Conservation (phyloP, 1,284 basidiomycete genomes). For the Anthracocystis setariae region DNA sequence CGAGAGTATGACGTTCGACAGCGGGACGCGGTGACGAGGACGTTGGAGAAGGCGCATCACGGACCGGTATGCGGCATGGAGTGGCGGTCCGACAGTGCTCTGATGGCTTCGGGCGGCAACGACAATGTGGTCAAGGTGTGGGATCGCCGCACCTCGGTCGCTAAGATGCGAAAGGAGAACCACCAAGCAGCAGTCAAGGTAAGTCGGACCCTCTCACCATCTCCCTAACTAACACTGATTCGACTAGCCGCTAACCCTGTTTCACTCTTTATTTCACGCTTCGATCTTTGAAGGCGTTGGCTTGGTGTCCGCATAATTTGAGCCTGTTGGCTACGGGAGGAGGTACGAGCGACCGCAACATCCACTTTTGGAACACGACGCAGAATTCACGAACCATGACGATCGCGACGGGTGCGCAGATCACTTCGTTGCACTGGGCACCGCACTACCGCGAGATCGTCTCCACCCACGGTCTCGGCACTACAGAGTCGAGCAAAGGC, state of each 20-base stretch:
- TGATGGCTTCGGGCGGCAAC: conserved; percentile 92
- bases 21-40: conserved; percentile 56
- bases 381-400: conserved; percentile 61
- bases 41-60: conserved; percentile 60
- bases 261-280: neutral
- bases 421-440: conserved; percentile 90
- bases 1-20: conserved; percentile 65
- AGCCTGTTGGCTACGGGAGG: conserved; percentile 92
- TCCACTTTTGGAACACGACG: conserved; percentile 81
- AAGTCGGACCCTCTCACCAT: neutral
- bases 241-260: neutral
- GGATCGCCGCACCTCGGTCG: conserved; percentile 86
- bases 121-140: conserved; percentile 96
- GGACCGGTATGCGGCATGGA: conserved; percentile 64
- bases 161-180: conserved; percentile 86
- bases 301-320: conserved; percentile 97
- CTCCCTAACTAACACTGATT: neutral
- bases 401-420: conserved; percentile 74
- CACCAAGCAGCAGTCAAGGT: conserved; percentile 63
- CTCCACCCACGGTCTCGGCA: conserved; percentile 80
- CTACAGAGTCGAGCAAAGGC: conserved; percentile 54
- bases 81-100: conserved; percentile 71
- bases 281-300: conserved; percentile 73
- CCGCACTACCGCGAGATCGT: conserved; percentile 89
- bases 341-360: conserved; percentile 90